Base-by-base conservation (phyloP, 305 asterid genomes). In the Fraxinus latifolia region DNA sequence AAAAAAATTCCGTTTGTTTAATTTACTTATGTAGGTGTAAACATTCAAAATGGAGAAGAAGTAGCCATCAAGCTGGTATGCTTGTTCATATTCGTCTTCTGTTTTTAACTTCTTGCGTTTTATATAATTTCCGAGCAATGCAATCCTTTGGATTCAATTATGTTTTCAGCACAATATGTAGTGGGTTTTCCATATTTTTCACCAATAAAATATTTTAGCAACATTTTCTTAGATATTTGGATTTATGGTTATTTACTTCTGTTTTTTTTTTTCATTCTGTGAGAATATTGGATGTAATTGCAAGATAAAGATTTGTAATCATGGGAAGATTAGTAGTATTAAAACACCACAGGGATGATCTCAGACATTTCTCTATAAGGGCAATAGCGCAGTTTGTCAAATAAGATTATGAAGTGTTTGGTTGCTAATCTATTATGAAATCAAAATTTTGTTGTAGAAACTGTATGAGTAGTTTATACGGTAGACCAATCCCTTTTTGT, bases 21-120 rank as follows among this genome's bases (percentile, higher is more conserved):
- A 86, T 65, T 79, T 79, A 14, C 84, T 82, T 82, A 78, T 86
- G 78, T 87, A 96, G 98, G 98, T 87, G 96, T 92, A 81, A 92
- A 92, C 86, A 80, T 94, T 86, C 95, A 96, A 86, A 96, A 82
- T 87, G 97, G 97, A 83, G 99, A 96, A 89, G 99, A 96, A 94
- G 97, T 94, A 21, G 98, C 94, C 79, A 84, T 96, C 79, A 94
- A 94, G 91, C 92, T 93, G 97, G 99, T 96, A 90, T 81, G 88
- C 29, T 79, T 76, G 27, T 85, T 77, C 50, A 12, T 25, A 79
- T 86, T 21, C 21, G 50, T 62, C 31, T 83, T 67, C 3, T 76
- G 25, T 25, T 58, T 84, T 27, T 50, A 1, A 82, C 60, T 73
- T 17, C 76, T 5, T 62, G 11, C 55, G 37, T n/a, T 17, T 2